Percentiles rank a stretch among this genome's conserved stretches.
Evolutionary conservation across 352 stramenopile species (phyloP).

Genomic region (Phytopythium oedochilum): DNA sequence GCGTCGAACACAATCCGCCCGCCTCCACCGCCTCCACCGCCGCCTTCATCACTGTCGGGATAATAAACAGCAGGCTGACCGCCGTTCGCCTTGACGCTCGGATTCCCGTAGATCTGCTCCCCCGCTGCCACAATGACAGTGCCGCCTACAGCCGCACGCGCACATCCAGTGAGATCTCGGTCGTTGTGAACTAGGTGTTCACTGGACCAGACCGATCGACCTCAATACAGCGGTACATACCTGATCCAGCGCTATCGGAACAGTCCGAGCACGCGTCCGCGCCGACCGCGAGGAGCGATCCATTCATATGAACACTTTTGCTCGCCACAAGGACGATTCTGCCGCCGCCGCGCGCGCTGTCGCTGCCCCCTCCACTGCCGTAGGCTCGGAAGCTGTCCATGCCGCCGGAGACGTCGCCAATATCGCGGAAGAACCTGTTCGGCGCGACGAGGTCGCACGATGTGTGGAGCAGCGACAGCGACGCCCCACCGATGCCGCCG

Average conservation of each 20-base stretch:
- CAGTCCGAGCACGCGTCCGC: conserved; percentile 41
- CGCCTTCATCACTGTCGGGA: conserved; percentile 19
- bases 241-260: conserved; percentile 57
- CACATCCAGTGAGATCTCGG: not conserved
- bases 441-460: conserved; percentile 48
- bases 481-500: conserved; percentile 70
- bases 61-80: conserved; percentile 39
- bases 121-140: conserved; percentile 38
- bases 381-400: conserved; percentile 74
- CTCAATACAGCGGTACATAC: conserved; percentile 12
- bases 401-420: conserved; percentile 54
- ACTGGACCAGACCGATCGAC: not conserved
- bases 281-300: conserved; percentile 59
- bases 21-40: conserved; percentile 53
- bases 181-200: not conserved
- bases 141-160: conserved; percentile 17
- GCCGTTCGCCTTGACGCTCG: conserved; percentile 44
- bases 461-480: conserved; percentile 24
- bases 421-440: conserved; percentile 60
- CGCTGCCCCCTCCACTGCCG: conserved; percentile 68
- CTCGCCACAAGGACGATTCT: conserved; percentile 40
- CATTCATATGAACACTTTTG: conserved; percentile 48
- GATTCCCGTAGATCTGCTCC: conserved; percentile 34
- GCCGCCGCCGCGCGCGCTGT: conserved; percentile 55
- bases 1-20: conserved; percentile 53